These are phyloP conservation scores for Lepidium sativum DNA, from an alignment of 345 rosid species.

Conservation along the genomic window DNA sequence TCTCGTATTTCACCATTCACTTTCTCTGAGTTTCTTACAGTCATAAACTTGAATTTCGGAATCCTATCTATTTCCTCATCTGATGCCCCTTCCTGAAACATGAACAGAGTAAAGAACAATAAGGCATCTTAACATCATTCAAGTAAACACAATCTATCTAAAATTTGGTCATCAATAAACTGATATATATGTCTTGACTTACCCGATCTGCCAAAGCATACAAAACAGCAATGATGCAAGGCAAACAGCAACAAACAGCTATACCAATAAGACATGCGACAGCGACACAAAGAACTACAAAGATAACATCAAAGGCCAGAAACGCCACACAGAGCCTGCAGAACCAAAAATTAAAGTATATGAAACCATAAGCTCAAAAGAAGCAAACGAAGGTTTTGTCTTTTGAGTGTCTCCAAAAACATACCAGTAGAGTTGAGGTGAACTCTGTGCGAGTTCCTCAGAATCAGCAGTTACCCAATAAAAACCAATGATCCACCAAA, in stretches of 20 bases:
- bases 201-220: slow-evolving; percentile 78
- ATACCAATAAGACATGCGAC: slow-evolving; percentile 72
- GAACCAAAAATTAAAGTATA: not conserved
- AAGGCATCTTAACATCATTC: not conserved
- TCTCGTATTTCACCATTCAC: slow-evolving; percentile 41
- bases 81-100: slow-evolving; percentile 72
- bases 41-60: slow-evolving; percentile 53
- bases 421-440: slow-evolving; percentile 81
- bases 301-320: slow-evolving; percentile 75
- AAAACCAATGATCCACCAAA: slow-evolving; percentile 89
- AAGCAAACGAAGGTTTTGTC: slow-evolving; percentile 36
- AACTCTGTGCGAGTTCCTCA: slow-evolving; percentile 33
- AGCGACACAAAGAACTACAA: slow-evolving; percentile 62
- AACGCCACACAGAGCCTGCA: slow-evolving; percentile 78
- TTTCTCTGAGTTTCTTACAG: slow-evolving; percentile 36
- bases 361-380: slow-evolving; percentile 10
- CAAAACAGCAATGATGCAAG: slow-evolving; percentile 83
- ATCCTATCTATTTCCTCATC: slow-evolving; percentile 63
- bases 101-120: not conserved
- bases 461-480: slow-evolving; percentile 66
- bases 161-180: not conserved
- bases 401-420: not conserved
- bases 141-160: not conserved
- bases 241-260: slow-evolving; percentile 91
- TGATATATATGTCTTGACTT: slow-evolving; percentile 2